Evolutionary conservation across 495 filamentous ascomycete genomes (phyloP), one percentile per base, ranked within the genome.

Genomic region (Aspergillus mulundensis): DNA sequence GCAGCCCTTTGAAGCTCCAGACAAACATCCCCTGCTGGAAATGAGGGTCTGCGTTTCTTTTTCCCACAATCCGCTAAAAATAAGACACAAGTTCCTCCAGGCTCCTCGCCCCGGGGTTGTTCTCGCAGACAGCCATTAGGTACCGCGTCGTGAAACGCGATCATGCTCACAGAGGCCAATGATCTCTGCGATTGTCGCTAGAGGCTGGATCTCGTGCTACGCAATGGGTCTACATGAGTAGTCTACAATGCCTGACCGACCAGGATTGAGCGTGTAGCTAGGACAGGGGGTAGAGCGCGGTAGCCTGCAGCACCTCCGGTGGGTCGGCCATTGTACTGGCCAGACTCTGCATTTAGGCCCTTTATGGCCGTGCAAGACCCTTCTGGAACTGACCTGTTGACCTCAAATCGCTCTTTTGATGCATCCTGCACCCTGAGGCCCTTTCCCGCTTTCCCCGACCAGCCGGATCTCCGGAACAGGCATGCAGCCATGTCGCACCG

Each of bases 181-280:
- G 40, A 48, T 46, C 54, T 32, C 55, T 24, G 30, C 15, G 41
- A 18, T 50, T 23, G 8, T 23, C 34, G 34, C 28, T n/a, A 60
- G 57, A 62, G 53, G 57, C 60, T 61, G 53, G 55, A 63, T 61
- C 53, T 59, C 54, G 65, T 63, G 39, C 50, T 61, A 67, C 60
- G 56, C 44, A 57, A 59, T 57, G 38, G 39, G 50, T 50, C 24
- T 58, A 53, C 40, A 46, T 53, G 30, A 50, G 50, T 12, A 30
- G 34, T 50, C 21, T 53, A 58, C 57, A 50, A 58, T 46, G 57
- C 54, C 39, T 42, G 54, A 38, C 7, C 20, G 57, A 53, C 53
- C 54, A 41, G 51, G 62, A 56, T 55, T 58, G 49, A 46, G 39
- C 40, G 23, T 7, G 53, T 30, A 36, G 40, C 18, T 56, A 42